These are phyloP conservation scores for Neofusicoccum ribis DNA, from an alignment of 2,329 filamentous ascomycete genomes.

Conservation along the genomic window DNA sequence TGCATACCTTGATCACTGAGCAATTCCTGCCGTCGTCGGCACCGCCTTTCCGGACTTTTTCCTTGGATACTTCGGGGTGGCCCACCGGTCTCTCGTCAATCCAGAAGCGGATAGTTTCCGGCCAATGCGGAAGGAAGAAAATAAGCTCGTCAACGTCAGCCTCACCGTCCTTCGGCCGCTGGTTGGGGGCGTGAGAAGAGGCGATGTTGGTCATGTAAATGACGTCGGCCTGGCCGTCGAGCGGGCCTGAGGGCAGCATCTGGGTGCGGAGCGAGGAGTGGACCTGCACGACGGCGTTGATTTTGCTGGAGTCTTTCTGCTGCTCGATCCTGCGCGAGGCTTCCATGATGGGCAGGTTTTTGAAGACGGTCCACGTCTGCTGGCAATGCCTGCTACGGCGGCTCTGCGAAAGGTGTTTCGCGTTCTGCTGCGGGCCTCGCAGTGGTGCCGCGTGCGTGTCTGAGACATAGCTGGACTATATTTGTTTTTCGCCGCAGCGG, in stretches of 20 bases:
- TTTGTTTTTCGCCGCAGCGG: neutral
- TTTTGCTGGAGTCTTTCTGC: neutral
- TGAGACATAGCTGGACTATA: constrained; percentile 14
- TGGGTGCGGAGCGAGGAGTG: constrained; percentile 2
- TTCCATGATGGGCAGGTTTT: neutral
- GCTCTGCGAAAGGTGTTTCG: neutral
- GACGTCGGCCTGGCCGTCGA: neutral
- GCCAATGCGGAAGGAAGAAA: neutral
- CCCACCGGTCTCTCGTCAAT: constrained; percentile 6
- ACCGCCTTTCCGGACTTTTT: neutral
- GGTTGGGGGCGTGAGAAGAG: neutral
- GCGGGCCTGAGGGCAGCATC: neutral
- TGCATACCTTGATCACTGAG: constrained; percentile 4
- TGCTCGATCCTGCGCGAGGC: neutral
- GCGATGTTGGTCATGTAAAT: constrained; percentile 13
- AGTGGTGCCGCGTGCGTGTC: neutral
- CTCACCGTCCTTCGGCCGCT: neutral
- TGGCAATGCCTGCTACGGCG: neutral
- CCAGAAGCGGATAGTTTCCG: constrained; percentile 7
- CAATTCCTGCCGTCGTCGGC: neutral
- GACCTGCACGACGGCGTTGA: constrained; percentile 12
- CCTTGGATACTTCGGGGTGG: neutral
- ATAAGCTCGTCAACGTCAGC: neutral
- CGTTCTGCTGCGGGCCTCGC: neutral
- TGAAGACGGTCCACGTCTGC: neutral